Percentiles rank a stretch among this genome's conserved stretches.
phyloP scores from a whole-genome alignment of 202 grass and related monocot species.

The Elaeis oleifera region DNA sequence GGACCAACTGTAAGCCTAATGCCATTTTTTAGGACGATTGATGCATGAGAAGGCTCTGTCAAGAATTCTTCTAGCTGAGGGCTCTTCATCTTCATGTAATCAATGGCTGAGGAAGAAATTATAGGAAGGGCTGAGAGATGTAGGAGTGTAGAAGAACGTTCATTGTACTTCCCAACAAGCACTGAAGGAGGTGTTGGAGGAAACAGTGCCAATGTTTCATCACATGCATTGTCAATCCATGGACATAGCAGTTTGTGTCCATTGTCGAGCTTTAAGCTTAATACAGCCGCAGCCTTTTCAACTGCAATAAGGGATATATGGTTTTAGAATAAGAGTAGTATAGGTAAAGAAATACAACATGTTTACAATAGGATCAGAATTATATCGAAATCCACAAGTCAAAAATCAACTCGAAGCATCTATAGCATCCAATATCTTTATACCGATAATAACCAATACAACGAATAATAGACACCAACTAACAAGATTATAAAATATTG shows the following conservation, averaged over 20 bases:
- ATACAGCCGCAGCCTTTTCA: slow-evolving; percentile 92
- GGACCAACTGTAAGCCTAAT: slow-evolving; percentile 50
- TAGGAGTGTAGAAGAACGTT: slow-evolving; percentile 50
- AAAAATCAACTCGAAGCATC: too few species aligned
- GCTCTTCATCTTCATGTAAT: slow-evolving; percentile 63
- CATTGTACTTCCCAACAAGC: slow-evolving; percentile 58
- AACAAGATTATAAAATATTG: too few species aligned
- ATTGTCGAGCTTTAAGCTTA: slow-evolving; percentile 83
- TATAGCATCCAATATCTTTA: too few species aligned
- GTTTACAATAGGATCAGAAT: too few species aligned
- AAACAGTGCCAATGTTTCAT: slow-evolving; percentile 83
- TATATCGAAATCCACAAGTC: too few species aligned
- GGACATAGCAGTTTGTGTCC: slow-evolving; percentile 93
- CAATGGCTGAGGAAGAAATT: slow-evolving; percentile 57
- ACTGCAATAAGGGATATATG: slow-evolving; percentile 48
- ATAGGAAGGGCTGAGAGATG: slow-evolving; percentile 69
- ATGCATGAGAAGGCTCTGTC: slow-evolving; percentile 36
- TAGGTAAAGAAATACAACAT: background rate
- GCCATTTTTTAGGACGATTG: slow-evolving; percentile 40
- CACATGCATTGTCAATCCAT: slow-evolving; percentile 95
- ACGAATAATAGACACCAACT: too few species aligned
- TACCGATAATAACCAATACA: too few species aligned
- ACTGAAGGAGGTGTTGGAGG: slow-evolving; percentile 69
- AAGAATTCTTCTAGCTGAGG: slow-evolving; percentile 62
- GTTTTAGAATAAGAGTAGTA: slow-evolving; percentile 1